phyloP scores from a whole-genome alignment of 108 stramenopile genomes.

The Ochromonas danica region DNA sequence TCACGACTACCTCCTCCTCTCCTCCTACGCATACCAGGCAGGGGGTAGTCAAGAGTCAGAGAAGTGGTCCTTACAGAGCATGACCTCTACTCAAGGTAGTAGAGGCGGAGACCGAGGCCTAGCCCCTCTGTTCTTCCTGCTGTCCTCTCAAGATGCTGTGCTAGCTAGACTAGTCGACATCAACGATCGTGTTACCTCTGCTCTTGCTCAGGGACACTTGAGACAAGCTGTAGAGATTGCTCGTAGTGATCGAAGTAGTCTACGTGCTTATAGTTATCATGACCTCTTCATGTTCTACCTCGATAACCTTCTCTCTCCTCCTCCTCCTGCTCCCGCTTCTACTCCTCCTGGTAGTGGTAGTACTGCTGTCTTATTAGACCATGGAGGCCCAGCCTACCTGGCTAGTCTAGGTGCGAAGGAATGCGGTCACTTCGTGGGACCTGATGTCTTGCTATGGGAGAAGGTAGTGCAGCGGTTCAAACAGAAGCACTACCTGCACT shows the following conservation, averaged over 20 bases:
- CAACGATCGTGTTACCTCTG: conserved; percentile 20
- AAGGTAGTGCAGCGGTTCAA: background rate
- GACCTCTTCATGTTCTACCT: background rate
- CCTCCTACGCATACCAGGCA: background rate
- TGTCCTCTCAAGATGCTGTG: background rate
- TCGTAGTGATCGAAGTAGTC: background rate
- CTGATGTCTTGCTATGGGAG: conserved; percentile 21
- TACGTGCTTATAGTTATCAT: background rate
- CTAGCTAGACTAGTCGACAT: background rate
- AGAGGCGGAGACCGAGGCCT: conserved; percentile 20
- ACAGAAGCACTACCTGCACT: background rate
- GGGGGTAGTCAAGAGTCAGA: background rate
- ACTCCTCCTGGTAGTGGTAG: too few relatives aligned
- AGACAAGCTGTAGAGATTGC: conserved; percentile 15
- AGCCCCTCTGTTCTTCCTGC: background rate
- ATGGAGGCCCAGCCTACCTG: too few relatives aligned
- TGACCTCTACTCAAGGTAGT: too few relatives aligned
- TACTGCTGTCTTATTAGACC: too few relatives aligned
- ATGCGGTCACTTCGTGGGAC: background rate
- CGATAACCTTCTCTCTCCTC: background rate
- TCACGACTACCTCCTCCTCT: background rate
- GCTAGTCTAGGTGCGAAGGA: conserved; percentile 18
- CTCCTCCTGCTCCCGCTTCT: background rate
- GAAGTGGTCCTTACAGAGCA: background rate
- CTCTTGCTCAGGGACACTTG: background rate